A percentile compares a stretch with the other conserved stretches of the same genome.
phyloP scores from a whole-genome alignment of 352 stramenopile genomes.

The Phytopythium aichiense region DNA sequence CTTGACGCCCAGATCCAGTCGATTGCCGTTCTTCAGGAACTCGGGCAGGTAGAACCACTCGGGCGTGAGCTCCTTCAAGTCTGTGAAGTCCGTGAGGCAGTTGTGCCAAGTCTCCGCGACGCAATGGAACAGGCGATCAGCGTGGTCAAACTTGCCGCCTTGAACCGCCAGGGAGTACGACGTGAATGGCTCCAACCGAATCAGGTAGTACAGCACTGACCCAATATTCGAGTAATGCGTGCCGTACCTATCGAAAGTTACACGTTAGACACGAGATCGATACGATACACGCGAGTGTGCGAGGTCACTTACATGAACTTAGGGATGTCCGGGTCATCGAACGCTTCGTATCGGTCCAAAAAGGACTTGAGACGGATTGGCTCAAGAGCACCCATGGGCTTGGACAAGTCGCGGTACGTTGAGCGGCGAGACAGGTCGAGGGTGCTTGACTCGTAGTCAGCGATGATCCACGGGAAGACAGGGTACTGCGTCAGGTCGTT shows the following conservation, averaged over 20 bases:
- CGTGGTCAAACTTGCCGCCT: conserved; percentile 93
- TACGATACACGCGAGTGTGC: not conserved
- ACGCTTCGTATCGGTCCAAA: conserved; percentile 91
- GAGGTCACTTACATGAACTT: conserved; percentile 74
- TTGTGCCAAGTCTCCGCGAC: conserved; percentile 89
- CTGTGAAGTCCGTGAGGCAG: conserved; percentile 85
- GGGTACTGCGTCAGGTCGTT: conserved; percentile 96
- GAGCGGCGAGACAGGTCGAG: conserved; percentile 63
- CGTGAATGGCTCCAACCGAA: conserved; percentile 98
- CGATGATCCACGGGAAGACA: conserved; percentile 91
- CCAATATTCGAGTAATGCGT: conserved; percentile 91
- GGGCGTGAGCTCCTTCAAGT: conserved; percentile 93
- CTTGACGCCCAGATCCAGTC: conserved; percentile 67
- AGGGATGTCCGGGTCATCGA: conserved; percentile 84
- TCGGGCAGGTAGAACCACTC: conserved; percentile 94
- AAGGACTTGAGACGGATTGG: conserved; percentile 89
- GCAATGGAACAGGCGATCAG: conserved; percentile 92
- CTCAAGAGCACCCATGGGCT: conserved; percentile 97
- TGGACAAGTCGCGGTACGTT: conserved; percentile 95
- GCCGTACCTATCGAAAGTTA: conserved; percentile 52
- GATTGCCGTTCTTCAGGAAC: conserved; percentile 88
- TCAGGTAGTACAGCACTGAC: conserved; percentile 98
- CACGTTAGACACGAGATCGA: not conserved
- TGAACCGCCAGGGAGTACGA: conserved; percentile 93
- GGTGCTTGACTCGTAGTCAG: conserved; percentile 77